Conservation (phyloP, 306 rosid genomes). For the Prunus davidiana region DNA sequence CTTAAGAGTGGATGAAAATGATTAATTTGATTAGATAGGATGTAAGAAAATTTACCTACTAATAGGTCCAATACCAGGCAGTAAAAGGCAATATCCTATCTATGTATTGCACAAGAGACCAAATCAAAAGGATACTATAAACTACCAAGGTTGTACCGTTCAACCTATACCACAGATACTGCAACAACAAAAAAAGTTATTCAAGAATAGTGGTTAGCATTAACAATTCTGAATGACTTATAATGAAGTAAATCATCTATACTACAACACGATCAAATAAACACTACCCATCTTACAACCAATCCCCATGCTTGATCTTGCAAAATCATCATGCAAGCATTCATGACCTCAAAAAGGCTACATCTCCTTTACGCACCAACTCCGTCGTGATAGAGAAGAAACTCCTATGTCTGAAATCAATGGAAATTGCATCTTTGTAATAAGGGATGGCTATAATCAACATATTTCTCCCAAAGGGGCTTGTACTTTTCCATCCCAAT, state of each 20-base stretch:
- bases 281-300: constrained; percentile 30
- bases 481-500: constrained; percentile 89
- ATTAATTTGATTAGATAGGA: background rate
- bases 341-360: constrained; percentile 28
- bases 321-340: constrained; percentile 49
- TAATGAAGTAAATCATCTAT: constrained; percentile 22
- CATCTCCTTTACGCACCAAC: constrained; percentile 15
- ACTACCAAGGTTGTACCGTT: background rate
- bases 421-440: constrained; percentile 74
- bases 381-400: constrained; percentile 21
- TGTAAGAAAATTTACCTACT: too few relatives aligned
- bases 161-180: constrained; percentile 1
- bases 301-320: constrained; percentile 41
- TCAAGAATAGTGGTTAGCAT: constrained; percentile 2
- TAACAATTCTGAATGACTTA: constrained; percentile 26
- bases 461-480: constrained; percentile 77
- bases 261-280: constrained; percentile 37
- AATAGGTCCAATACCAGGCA: background rate
- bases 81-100: background rate
- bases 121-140: background rate
- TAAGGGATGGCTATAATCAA: constrained; percentile 66
- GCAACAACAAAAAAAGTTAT: background rate
- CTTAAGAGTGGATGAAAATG: background rate
- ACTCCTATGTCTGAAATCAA: constrained; percentile 36
- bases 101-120: background rate